Conservation (phyloP, 345 rosid genomes). For the Citrus cavaleriei region DNA sequence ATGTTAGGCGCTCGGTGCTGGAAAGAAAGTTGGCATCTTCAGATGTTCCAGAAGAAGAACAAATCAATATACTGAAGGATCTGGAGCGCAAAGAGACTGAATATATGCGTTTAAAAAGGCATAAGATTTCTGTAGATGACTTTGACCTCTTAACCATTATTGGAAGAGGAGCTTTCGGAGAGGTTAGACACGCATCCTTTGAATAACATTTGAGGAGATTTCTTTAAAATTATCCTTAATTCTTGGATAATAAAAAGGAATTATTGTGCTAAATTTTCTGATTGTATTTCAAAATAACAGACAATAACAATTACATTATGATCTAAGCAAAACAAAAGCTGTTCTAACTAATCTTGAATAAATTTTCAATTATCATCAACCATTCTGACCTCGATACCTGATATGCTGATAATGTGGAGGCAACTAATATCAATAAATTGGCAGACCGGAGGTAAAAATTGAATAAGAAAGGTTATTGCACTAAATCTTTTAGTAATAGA, state of each 20-base stretch:
- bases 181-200: conserved; percentile 46
- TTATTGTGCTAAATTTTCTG: not conserved
- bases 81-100: conserved; percentile 85
- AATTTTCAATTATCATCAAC: not conserved
- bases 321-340: not conserved
- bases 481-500: not conserved
- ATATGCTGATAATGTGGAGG: not conserved
- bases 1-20: conserved; percentile 58
- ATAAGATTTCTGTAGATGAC: conserved; percentile 82
- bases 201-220: not conserved
- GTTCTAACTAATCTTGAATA: not conserved
- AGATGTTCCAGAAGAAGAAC: conserved; percentile 70
- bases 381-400: not conserved
- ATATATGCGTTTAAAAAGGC: conserved; percentile 77
- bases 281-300: not conserved
- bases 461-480: not conserved
- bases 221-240: not conserved
- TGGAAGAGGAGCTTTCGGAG: conserved; percentile 96
- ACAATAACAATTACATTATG: not conserved
- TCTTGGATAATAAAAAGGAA: not conserved
- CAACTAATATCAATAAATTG: not conserved
- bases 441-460: not conserved
- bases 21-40: conserved; percentile 73
- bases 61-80: conserved; percentile 63
- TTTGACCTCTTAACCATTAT: conserved; percentile 74